Evolutionary conservation across 495 filamentous ascomycete species (phyloP), one percentile per base, ranked within the genome.

Genomic region (Trypethelium eluteriae): DNA sequence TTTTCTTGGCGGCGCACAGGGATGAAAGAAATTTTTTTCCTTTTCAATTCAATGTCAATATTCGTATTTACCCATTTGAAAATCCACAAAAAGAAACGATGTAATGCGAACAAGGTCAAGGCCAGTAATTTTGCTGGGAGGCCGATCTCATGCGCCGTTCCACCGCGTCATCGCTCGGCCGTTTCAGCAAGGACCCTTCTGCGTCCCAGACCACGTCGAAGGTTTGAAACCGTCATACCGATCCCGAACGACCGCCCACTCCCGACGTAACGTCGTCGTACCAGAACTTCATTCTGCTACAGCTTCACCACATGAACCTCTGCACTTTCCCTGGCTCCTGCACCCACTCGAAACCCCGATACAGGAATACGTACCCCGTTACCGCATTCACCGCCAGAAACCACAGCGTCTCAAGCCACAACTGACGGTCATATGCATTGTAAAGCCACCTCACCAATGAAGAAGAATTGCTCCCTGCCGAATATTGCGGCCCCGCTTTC

Each of bases 301-400:
- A 10, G 32, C 3, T 32, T 70, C 25, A 96, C 93, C 93, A 98
- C 89, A 98, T 91, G 71, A 98, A 98, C 67, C 93, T 81, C 80
- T 97, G 93, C 66, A 91, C 77, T 71, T 81, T 86, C 38, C 92
- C 92, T 38, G 82, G 84, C 74, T 96, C 92, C 70, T 89, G 82
- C 35, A 80, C 76, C 93, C 93, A 97, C 69, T 85, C 82, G 74
- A 96, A 98, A 1, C 87, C 88, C 73, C 84, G 81, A 70, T 84
- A 85, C 62, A 96, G 72, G 71, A 98, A 97, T 46, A 96, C 77
- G 74, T 89, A 92, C 70, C 91, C 88, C 10, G 91, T 93, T 1
- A 80, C 82, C 9, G 75, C 76, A 74, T 96, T 93, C 64, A 96
- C 82, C 2, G 77, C 64, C 63, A 90, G 67, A 72, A 92, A 91